These are phyloP conservation scores for Coriolopsis trogii DNA, from an alignment of 1,284 basidiomycete species.

Conservation along the genomic window DNA sequence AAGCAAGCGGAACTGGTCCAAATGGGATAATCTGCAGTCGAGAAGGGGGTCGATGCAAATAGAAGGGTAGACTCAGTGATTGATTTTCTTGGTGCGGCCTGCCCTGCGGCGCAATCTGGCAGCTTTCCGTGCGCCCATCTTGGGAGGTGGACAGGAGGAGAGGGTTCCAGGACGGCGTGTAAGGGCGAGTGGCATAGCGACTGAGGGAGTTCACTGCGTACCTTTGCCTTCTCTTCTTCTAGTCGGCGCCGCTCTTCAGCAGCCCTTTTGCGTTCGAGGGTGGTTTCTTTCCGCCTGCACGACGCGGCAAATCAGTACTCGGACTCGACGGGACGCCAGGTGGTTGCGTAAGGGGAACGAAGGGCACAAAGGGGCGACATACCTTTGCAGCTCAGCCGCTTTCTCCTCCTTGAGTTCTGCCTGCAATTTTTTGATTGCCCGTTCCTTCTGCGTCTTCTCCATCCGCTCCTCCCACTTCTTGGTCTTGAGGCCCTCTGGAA, in stretches of 20 bases:
- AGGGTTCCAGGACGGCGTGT: neutral
- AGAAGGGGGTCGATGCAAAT: neutral
- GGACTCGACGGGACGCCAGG: neutral
- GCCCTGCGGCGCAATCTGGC: slow-evolving; percentile 69
- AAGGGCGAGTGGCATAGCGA: slow-evolving; percentile 12
- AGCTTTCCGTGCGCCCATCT: slow-evolving; percentile 82
- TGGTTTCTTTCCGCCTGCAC: slow-evolving; percentile 65
- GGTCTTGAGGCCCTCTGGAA: slow-evolving; percentile 66
- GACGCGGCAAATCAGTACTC: neutral
- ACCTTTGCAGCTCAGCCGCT: slow-evolving; percentile 65
- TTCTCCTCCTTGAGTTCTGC: slow-evolving; percentile 77
- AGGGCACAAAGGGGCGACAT: slow-evolving; percentile 16
- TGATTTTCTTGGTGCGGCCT: slow-evolving; percentile 78
- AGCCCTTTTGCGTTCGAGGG: slow-evolving; percentile 66
- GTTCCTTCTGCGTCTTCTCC: slow-evolving; percentile 62
- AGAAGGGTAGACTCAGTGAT: slow-evolving; percentile 54
- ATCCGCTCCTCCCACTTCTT: slow-evolving; percentile 71
- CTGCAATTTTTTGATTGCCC: slow-evolving; percentile 73
- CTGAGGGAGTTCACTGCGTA: slow-evolving; percentile 31
- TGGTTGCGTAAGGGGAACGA: neutral
- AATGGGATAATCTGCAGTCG: no score
- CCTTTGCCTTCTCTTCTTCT: slow-evolving; percentile 75
- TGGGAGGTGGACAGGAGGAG: no score
- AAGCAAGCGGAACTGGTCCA: slow-evolving; percentile 2
- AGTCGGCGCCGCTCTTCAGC: slow-evolving; percentile 70